Base-by-base conservation (phyloP, 2,329 filamentous ascomycete species). In the Westerdykella aurantiaca region DNA sequence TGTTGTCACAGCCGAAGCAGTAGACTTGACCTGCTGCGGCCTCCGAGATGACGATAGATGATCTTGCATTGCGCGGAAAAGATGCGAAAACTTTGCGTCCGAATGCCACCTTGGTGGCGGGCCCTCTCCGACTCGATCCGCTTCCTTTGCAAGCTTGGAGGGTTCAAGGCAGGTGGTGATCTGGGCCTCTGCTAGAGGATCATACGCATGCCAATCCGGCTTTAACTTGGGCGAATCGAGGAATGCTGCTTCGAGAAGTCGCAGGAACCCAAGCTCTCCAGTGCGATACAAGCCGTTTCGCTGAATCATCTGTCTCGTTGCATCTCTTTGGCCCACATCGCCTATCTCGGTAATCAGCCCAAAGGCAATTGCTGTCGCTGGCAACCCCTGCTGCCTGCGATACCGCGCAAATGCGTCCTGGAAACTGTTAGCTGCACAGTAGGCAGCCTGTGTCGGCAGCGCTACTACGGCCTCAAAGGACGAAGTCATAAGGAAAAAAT, bases 401-500 rank as follows among this genome's bases (percentile, higher is more conserved):
- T 44, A 52, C 5, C 50, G 48, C 1, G 58, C 51, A 34, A 61
- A 56, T 2, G 21, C 34, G 18, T 61, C 52, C 31, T 52, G 52
- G 44, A 54, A 61, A 31, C 31, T 48, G 40, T 58, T 58, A 3
- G 48, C 52, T 2, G 55, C 58, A 21, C 35, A 44, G 39, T 64
- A 64, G 12, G 46, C 38, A 11, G 45, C 29, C 39, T 61, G 55
- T 6, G 55, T 49, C 1, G 48, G 33, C 14, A 47, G 13, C 5
- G 42, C 56, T 13, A 52, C 6, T 13, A 58, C 44, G 11, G 51
- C 41, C 4, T 37, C 41, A 5, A 52, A 41, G 7, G 58, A 57
- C 7, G 41, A 53, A 9, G 47, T 43, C 48, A 62, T 55, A 39
- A 51, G 31, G 49, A 64, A 63, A 45, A 63, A 60, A 40, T 63